A percentile compares a stretch with the other conserved stretches of the same genome.
These are phyloP conservation scores for Candida smagusa DNA, from an alignment of 1,139 yeast species.

Conservation along the genomic window DNA sequence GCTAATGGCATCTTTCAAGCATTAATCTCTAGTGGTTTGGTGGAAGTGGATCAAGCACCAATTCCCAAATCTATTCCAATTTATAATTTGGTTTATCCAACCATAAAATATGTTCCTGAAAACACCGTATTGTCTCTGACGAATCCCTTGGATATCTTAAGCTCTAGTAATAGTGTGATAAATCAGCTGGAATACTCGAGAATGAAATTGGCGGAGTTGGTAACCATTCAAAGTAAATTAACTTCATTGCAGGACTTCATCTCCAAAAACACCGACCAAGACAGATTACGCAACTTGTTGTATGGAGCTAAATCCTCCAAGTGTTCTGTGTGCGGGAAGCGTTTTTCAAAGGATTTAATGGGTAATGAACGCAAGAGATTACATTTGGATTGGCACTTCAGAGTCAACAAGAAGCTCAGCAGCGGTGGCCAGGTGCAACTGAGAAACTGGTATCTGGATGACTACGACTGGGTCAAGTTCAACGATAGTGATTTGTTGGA, in stretches of 20 bases:
- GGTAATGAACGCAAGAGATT: constrained; percentile 53
- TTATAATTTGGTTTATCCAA: constrained; percentile 38
- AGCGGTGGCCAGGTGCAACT: constrained; percentile 51
- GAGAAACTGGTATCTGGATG: constrained; percentile 80
- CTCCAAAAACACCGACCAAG: constrained; percentile 15
- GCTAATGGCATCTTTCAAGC: constrained; percentile 24
- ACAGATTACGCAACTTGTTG: constrained; percentile 29
- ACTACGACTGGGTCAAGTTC: constrained; percentile 70
- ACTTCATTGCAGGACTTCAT: constrained; percentile 37
- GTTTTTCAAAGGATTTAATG: constrained; percentile 63
- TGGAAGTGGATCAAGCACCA: constrained; percentile 40
- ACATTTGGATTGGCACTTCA: constrained; percentile 96
- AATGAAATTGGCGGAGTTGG: constrained; percentile 26
- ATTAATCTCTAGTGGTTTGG: constrained; percentile 36
- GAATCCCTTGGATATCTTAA: constrained; percentile 31
- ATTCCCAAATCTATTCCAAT: constrained; percentile 41
- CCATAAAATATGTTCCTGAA: constrained; percentile 24
- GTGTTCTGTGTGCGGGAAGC: constrained; percentile 86
- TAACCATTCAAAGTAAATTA: constrained; percentile 18
- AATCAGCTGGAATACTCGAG: constrained; percentile 22
- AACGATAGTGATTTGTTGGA: constrained; percentile 55
- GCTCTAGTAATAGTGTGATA: constrained; percentile 14
- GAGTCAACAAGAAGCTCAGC: constrained; percentile 72
- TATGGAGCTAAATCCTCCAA: constrained; percentile 69
- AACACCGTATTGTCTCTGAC: constrained; percentile 19